phyloP scores from a whole-genome alignment of 1,284 basidiomycete genomes.

The Rhodotorula sp. region DNA sequence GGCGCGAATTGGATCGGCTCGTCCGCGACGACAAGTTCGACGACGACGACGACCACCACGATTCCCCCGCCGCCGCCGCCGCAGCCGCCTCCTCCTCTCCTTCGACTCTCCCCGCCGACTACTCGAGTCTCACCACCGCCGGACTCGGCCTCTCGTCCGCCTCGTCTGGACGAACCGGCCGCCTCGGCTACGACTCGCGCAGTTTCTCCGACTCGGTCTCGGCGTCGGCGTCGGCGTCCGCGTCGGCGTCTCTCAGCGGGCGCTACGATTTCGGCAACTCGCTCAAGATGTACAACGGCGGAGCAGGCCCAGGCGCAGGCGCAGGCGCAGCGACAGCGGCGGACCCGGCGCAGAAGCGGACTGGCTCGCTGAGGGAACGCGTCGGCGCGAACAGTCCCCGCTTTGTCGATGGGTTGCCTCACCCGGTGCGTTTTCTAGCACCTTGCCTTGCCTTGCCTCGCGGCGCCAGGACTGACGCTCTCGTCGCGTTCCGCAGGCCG shows the following conservation, averaged over 20 bases:
- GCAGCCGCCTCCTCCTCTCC: neutral
- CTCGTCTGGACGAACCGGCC: neutral
- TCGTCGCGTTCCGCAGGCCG: neutral
- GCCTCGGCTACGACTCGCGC: constrained; percentile 22
- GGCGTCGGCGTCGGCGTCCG: constrained; percentile 35
- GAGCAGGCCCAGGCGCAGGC: neutral
- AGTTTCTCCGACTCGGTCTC: constrained; percentile 31
- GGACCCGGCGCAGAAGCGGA: neutral
- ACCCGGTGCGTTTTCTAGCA: constrained; percentile 9
- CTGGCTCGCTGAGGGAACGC: constrained; percentile 3
- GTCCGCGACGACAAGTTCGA: constrained; percentile 52
- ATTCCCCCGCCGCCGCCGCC: no score
- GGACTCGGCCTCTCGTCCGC: neutral
- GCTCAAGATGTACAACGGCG: constrained; percentile 48
- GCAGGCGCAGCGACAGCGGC: neutral
- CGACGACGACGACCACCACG: constrained; percentile 32
- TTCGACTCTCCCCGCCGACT: neutral
- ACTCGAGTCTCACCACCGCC: constrained; percentile 15
- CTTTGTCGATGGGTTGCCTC: constrained; percentile 13
- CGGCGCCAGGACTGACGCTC: neutral
- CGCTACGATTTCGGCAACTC: constrained; percentile 57
- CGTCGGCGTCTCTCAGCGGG: constrained; percentile 47
- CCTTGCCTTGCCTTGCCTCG: no score
- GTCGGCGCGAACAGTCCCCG: neutral
- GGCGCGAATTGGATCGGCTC: constrained; percentile 54